Base-by-base conservation (phyloP, 1,284 basidiomycete genomes). In the Agaricales sp. region DNA sequence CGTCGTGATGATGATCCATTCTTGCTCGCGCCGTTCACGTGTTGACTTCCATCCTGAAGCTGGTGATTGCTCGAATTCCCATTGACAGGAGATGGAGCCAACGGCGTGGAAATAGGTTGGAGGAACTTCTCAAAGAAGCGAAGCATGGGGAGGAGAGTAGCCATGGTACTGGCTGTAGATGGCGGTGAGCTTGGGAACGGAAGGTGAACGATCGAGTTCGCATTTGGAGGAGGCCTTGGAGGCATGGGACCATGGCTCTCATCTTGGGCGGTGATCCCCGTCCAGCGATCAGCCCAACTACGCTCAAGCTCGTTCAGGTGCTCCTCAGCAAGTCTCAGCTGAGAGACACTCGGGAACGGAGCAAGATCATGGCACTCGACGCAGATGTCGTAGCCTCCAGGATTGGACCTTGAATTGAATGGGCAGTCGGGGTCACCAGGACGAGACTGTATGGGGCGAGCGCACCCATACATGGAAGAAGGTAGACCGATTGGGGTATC, bases 341-440 rank as follows among this genome's bases (percentile, higher is more conserved):
- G 77, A 18, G 75, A 68, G 0, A 70, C 51, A 11, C 72, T 73
- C 2, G 86, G 83, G 63, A 87, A 82, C 12, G 78, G 74, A 4
- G 84, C 83, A 38, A 77, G 67, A 54, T 93, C 89, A 58, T 88
- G 83, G 59, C 87, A 90, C 62, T 92, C 89, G 53, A 94, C 78
- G 63, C 89, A 92, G 37, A 94, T 76, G 56, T 91, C 81, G 58
- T 81, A 92, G 35, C 84, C 82, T 48, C 72, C 67, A 20, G 78
- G 79, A 21, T 67, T 59, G 35, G 63, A 22, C 53, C 50, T 37
- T 53, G 52, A 25, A 47, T 43, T 20, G 57, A 50, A 16, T 51
- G 25, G 16, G 44, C 50, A 21, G 53, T 51, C 25, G 38, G 46
- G 19, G 47, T 16, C 16, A 20, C 37, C 3, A 20, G 18, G 16